A percentile compares a stretch with the other conserved stretches of the same genome.
Conservation (phyloP, 1,284 basidiomycete species). For the Pholiota adiposa region DNA sequence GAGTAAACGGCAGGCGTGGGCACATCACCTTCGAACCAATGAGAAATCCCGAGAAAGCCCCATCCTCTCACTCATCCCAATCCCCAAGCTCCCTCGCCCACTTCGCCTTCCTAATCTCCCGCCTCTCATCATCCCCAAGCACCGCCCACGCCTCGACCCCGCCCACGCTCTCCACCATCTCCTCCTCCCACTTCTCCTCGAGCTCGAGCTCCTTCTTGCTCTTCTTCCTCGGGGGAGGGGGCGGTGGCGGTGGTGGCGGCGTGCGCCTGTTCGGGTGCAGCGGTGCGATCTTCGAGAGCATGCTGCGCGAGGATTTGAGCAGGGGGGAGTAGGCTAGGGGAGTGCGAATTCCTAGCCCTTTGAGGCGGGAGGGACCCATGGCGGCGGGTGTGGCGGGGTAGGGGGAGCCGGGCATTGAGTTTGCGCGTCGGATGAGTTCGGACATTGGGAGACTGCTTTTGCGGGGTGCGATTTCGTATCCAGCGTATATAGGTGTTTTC, state of each 20-base stretch:
- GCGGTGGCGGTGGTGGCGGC: slow-evolving; percentile 64
- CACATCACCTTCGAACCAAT: neutral
- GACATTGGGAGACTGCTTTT: slow-evolving; percentile 65
- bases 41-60: neutral
- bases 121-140: slow-evolving; percentile 67
- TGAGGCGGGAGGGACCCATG: slow-evolving; percentile 13
- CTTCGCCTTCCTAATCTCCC: slow-evolving; percentile 60
- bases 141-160: slow-evolving; percentile 66
- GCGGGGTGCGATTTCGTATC: slow-evolving; percentile 46
- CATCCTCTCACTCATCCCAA: too few relatives aligned
- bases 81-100: slow-evolving; percentile 66
- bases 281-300: slow-evolving; percentile 70
- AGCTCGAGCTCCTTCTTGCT: slow-evolving; percentile 74
- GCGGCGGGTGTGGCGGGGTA: slow-evolving; percentile 45
- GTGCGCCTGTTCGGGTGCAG: slow-evolving; percentile 72
- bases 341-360: slow-evolving; percentile 12
- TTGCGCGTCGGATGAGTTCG: slow-evolving; percentile 73
- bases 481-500: slow-evolving; percentile 32
- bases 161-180: slow-evolving; percentile 70
- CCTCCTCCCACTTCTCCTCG: slow-evolving; percentile 80
- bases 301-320: slow-evolving; percentile 62
- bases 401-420: slow-evolving; percentile 66
- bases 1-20: neutral
- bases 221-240: slow-evolving; percentile 70
- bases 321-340: slow-evolving; percentile 60